Conservation (phyloP, 2,329 filamentous ascomycete genomes). For the Fusarium floridanum region DNA sequence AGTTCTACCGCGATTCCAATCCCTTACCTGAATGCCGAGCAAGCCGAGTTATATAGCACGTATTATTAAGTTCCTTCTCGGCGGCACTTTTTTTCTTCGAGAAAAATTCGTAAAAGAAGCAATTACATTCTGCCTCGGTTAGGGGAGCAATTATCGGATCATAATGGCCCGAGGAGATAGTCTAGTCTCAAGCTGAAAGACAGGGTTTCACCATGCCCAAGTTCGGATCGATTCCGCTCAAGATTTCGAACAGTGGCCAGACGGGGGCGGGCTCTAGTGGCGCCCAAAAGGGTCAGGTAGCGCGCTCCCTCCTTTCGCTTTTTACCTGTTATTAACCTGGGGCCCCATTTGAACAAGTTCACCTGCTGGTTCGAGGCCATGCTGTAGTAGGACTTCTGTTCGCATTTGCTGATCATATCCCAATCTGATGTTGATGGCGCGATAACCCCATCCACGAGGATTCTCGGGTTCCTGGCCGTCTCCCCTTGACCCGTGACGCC, state of each 20-base stretch:
- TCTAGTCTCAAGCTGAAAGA: neutral
- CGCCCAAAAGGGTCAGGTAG: neutral
- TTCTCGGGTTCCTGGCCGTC: slow-evolving; percentile 5
- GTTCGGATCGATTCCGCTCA: neutral
- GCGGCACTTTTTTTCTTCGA: neutral
- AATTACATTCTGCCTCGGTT: neutral
- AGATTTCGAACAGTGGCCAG: neutral
- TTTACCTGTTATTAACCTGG: neutral
- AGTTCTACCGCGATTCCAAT: neutral
- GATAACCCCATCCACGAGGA: slow-evolving; percentile 5
- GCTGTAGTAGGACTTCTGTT: neutral
- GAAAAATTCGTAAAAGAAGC: neutral
- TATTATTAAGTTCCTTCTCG: neutral
- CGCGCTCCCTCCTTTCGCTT: neutral
- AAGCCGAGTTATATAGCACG: neutral
- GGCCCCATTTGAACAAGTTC: neutral
- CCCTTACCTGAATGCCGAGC: neutral
- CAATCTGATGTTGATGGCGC: slow-evolving; percentile 24
- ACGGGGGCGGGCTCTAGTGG: neutral
- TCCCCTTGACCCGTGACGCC: neutral
- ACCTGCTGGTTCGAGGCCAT: neutral
- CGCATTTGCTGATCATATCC: slow-evolving; percentile 35
- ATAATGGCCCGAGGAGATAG: neutral
- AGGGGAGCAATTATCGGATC: neutral
- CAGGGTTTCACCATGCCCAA: neutral